Percentiles rank a stretch among this genome's conserved stretches.
Evolutionary conservation across 2,329 filamentous ascomycete genomes (phyloP).

Genomic region (Xylaria sp.): DNA sequence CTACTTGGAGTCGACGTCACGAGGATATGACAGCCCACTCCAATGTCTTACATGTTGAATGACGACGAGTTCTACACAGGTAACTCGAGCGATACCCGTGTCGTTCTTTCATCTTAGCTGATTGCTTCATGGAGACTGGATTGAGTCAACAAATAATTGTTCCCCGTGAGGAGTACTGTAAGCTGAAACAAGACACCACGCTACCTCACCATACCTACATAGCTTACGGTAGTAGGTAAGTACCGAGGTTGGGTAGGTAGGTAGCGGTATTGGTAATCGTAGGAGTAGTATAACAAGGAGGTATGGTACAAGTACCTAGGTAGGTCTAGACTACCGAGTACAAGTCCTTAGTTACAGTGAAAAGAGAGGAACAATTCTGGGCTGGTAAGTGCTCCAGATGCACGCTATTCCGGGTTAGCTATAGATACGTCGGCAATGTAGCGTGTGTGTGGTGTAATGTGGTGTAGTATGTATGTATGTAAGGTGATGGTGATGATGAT

Average conservation of each 20-base stretch:
- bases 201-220: constrained; percentile 7
- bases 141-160: constrained; percentile 1
- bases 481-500: constrained; percentile 24
- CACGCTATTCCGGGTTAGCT: no score
- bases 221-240: not conserved
- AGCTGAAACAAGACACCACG: no score
- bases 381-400: no score
- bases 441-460: constrained; percentile 13
- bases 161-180: not conserved
- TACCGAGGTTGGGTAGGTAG: no score
- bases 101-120: constrained; percentile 4
- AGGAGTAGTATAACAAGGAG: not conserved
- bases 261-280: no score
- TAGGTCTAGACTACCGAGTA: no score
- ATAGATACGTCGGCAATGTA: constrained; percentile 19
- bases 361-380: no score
- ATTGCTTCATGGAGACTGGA: not conserved
- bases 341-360: no score
- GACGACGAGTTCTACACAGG: constrained; percentile 6
- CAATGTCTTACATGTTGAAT: constrained; percentile 18
- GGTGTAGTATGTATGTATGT: constrained; percentile 15
- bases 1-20: not conserved
- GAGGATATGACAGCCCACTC: constrained; percentile 5
- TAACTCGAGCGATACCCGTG: not conserved
- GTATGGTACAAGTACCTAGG: no score